These are phyloP conservation scores for Perilla frutescens DNA, from an alignment of 257 asterid species.

Conservation along the genomic window DNA sequence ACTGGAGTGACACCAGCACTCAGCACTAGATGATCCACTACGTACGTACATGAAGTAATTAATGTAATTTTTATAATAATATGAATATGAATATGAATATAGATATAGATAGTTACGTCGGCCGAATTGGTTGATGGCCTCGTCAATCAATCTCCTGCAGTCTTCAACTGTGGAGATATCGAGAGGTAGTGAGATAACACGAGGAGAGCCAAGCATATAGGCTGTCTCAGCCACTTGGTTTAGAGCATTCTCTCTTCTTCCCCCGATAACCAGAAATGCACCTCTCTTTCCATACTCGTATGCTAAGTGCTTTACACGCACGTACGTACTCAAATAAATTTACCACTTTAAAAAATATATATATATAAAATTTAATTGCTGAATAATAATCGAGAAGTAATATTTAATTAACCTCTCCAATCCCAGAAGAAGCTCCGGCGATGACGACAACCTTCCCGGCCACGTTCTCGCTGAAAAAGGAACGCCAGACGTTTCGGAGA, in stretches of 20 bases:
- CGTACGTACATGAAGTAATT: too few species aligned
- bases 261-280: conserved; percentile 73
- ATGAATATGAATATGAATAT: too few species aligned
- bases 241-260: conserved; percentile 67
- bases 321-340: not conserved
- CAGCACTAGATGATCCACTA: conserved; percentile 83
- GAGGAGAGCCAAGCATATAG: conserved; percentile 64
- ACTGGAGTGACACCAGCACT: conserved; percentile 65
- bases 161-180: conserved; percentile 59
- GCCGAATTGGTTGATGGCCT: conserved; percentile 66
- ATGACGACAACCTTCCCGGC: conserved; percentile 74
- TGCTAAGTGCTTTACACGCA: conserved; percentile 57
- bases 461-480: conserved; percentile 54
- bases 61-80: too few species aligned
- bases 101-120: conserved; percentile 42
- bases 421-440: conserved; percentile 83
- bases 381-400: not conserved
- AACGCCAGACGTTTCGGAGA: conserved; percentile 39
- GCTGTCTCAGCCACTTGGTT: conserved; percentile 64
- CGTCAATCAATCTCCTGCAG: conserved; percentile 60
- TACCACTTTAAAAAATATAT: not conserved
- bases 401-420: conserved; percentile 71
- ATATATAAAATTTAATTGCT: not conserved
- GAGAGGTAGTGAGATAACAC: conserved; percentile 54
- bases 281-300: conserved; percentile 85